Evolutionary conservation across 2,329 filamentous ascomycete genomes (phyloP).

Genomic region (Phyllosticta ampelicida): DNA sequence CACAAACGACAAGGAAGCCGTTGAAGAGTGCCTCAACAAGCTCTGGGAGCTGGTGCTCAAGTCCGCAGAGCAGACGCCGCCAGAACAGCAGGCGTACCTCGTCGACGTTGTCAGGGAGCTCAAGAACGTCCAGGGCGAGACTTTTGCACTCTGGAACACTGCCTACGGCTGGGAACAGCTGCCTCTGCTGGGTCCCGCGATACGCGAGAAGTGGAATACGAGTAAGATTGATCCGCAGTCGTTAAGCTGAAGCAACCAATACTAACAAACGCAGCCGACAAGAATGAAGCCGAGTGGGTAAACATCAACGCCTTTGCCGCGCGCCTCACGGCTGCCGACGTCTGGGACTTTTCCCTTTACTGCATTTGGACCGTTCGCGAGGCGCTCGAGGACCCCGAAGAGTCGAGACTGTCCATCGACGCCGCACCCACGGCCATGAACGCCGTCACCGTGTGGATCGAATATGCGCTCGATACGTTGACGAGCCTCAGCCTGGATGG

Average conservation of each 20-base stretch:
- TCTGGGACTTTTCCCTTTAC: slow-evolving; percentile 8
- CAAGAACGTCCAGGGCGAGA: neutral
- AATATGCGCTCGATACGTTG: slow-evolving; percentile 2
- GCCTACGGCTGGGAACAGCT: slow-evolving; percentile 5
- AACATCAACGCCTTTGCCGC: slow-evolving; percentile 10
- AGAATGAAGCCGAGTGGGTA: neutral
- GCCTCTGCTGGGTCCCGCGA: slow-evolving; percentile 3
- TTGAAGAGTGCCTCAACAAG: slow-evolving; percentile 1
- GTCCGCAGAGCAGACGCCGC: slow-evolving; percentile 6
- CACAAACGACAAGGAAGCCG: neutral
- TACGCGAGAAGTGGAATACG: neutral
- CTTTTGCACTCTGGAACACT: slow-evolving; percentile 4
- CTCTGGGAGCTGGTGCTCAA: neutral
- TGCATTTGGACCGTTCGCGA: slow-evolving; percentile 11
- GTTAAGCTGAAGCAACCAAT: neutral
- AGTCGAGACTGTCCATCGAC: neutral
- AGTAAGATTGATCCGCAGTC: neutral
- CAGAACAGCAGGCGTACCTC: neutral
- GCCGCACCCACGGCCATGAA: neutral
- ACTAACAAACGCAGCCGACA: neutral
- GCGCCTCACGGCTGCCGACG: slow-evolving; percentile 2
- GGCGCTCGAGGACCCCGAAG: slow-evolving; percentile 7
- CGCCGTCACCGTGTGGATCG: slow-evolving; percentile 4
- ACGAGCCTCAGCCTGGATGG: neutral
- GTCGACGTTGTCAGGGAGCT: slow-evolving; percentile 1